These are phyloP conservation scores for Boletus bicolor DNA, from an alignment of 768 basidiomycete genomes.

Conservation along the genomic window DNA sequence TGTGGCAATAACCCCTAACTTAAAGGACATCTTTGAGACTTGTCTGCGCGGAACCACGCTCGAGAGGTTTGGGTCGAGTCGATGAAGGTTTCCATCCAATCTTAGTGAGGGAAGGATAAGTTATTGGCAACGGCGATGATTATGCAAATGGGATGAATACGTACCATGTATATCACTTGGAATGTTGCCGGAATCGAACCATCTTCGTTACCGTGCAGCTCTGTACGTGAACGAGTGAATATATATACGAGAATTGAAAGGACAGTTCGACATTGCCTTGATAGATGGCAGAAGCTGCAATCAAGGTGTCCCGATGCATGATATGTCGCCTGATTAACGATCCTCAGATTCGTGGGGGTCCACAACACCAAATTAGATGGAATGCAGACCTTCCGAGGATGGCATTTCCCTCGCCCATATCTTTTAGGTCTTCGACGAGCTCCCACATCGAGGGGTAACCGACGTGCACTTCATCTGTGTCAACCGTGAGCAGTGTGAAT, in stretches of 20 bases:
- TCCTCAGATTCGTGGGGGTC: background rate
- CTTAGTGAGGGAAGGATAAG: conserved; percentile 33
- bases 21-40: conserved; percentile 61
- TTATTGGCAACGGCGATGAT: background rate
- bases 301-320: conserved; percentile 79
- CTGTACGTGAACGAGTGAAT: conserved; percentile 39
- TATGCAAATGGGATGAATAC: conserved; percentile 17
- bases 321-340: conserved; percentile 50
- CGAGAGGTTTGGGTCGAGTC: conserved; percentile 61
- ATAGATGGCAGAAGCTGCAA: conserved; percentile 92
- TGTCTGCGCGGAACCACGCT: conserved; percentile 58
- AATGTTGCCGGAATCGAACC: conserved; percentile 92
- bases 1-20: background rate
- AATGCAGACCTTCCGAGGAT: conserved; percentile 69
- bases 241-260: background rate
- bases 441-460: conserved; percentile 96
- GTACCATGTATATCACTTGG: conserved; percentile 90
- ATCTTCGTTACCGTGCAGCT: conserved; percentile 79
- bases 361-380: background rate
- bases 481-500: conserved; percentile 90
- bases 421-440: conserved; percentile 84
- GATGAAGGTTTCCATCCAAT: conserved; percentile 83
- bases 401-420: conserved; percentile 97
- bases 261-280: conserved; percentile 51
- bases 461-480: conserved; percentile 89